A percentile compares a stretch with the other conserved stretches of the same genome.
Evolutionary conservation across 305 asterid species (phyloP).

Genomic region (Fraxinus platypoda): DNA sequence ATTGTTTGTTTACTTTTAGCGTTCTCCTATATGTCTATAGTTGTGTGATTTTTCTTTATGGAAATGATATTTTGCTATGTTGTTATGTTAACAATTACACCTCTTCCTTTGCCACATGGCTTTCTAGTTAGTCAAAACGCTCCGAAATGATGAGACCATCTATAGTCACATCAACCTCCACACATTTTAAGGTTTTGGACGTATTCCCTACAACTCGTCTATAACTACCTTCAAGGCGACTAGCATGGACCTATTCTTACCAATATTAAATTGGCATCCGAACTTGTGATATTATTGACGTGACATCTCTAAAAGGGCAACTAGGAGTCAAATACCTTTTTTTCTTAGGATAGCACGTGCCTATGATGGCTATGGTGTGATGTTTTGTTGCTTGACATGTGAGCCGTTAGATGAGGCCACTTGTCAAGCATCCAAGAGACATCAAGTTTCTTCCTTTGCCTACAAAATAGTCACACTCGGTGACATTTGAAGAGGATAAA

Average conservation of each 20-base stretch:
- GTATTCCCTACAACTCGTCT: background rate
- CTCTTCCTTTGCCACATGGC: no score
- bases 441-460: background rate
- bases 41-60: no score
- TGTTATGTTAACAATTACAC: no score
- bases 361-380: background rate
- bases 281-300: background rate
- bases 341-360: background rate
- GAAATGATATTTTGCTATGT: no score
- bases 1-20: no score
- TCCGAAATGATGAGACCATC: no score
- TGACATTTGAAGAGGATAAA: no score
- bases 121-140: no score
- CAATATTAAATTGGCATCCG: background rate
- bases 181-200: no score
- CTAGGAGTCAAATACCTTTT: background rate
- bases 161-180: no score
- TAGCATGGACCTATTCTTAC: background rate
- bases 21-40: no score
- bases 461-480: no score
- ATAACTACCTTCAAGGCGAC: background rate
- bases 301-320: background rate
- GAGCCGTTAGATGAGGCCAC: background rate
- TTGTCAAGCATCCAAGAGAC: background rate
- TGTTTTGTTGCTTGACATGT: background rate